Base-by-base conservation (phyloP, 2,329 filamentous ascomycete genomes). In the Pseudogymnoascus destructans region DNA sequence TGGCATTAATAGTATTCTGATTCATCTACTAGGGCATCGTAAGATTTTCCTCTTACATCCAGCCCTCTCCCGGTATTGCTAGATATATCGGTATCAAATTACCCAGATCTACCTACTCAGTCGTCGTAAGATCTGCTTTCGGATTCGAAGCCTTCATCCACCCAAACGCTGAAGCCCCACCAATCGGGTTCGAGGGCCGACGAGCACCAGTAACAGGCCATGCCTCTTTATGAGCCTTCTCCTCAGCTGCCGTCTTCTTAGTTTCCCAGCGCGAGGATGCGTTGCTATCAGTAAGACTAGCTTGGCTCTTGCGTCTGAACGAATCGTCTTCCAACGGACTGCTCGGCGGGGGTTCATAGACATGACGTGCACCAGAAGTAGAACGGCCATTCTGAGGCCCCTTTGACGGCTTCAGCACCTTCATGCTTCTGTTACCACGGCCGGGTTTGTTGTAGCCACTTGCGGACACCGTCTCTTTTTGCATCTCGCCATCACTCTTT, bases 111-210 rank as follows among this genome's bases (percentile, higher is more conserved):
- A 17, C 17, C 27, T 61, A 63, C 55, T 63, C 62, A 5, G 58
- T 58, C 30, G 59, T 57, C 23, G 59, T 55, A 61, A 55, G 35
- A 55, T 38, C 58, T 9, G 72, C 67, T 65, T 74, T 74, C 49
- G 75, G 71, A 64, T 77, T 77, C 56, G 67, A 68, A 21, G 77
- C 72, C 54, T 87, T 92, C 75, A 96, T 85, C 91, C 91, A 97
- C 10, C 87, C 85, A 73, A 97, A 97, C 2, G 92, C 92, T 60
- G 89, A 93, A 11, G 87, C 92, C n/a, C 88, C 88, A 7, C 92
- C 92, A 15, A 95, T 81, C 0, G 93, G 92, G 67, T 97, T 97
- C 30, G 82, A 77, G 5, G 82, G 78, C 59, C 82, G 79, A 13
- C 80, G 74, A 64, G 78, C 60, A 5, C 61, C 64, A 23, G 63